Percentiles rank a stretch among this genome's conserved stretches.
Conservation (phyloP, 768 basidiomycete genomes). For the Trametes meyenii region DNA sequence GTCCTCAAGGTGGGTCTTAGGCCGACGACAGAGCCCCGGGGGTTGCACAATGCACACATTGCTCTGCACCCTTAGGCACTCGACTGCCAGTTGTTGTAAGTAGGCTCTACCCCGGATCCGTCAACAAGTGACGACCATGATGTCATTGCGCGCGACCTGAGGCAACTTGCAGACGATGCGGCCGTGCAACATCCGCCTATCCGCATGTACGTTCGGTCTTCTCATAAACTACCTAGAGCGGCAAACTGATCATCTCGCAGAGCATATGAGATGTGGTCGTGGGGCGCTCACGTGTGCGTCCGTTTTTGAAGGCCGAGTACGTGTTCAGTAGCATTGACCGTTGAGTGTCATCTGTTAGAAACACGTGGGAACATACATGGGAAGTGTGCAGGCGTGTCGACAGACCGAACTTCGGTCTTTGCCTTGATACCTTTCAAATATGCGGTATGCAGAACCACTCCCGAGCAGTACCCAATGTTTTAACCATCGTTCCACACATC, state of each 20-base stretch:
- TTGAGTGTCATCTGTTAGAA: conserved; percentile 13
- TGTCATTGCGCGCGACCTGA: conserved; percentile 33
- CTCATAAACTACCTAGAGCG: background rate
- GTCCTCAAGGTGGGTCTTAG: conserved; percentile 26
- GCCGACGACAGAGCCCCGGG: background rate
- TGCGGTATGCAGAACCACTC: conserved; percentile 27
- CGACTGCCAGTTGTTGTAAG: conserved; percentile 34
- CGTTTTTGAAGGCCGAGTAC: background rate
- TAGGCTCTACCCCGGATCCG: conserved; percentile 34
- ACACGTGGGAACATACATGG: conserved; percentile 38
- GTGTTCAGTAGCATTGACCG: background rate
- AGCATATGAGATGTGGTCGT: conserved; percentile 39
- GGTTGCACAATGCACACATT: background rate
- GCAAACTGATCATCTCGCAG: conserved; percentile 14
- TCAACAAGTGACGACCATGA: conserved; percentile 29
- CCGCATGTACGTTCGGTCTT: conserved; percentile 25
- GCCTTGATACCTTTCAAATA: conserved; percentile 38
- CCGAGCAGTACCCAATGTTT: no score
- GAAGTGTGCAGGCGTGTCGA: conserved; percentile 35
- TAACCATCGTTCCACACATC: background rate
- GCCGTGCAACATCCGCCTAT: conserved; percentile 32
- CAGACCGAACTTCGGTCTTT: conserved; percentile 36
- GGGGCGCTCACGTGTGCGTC: conserved; percentile 35
- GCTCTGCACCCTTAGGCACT: conserved; percentile 24
- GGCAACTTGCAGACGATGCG: conserved; percentile 33